These are phyloP conservation scores for Hymenoscyphus scutula DNA, from an alignment of 2,329 filamentous ascomycete species.

Conservation along the genomic window DNA sequence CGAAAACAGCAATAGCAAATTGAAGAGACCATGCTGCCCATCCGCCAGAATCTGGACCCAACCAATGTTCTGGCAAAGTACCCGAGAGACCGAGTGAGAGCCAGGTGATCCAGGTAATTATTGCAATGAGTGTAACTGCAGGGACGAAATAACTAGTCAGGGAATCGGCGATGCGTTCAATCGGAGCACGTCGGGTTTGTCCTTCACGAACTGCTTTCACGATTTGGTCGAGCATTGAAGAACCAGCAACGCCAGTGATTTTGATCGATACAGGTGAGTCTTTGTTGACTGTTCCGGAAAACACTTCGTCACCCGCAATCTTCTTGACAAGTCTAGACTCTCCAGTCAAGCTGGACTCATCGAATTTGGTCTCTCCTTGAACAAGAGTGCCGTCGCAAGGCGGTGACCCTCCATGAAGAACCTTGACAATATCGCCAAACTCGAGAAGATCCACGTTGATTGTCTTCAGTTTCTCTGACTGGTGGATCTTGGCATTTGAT, in stretches of 20 bases:
- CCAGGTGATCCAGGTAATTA: conserved; percentile 72
- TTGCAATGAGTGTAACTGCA: conserved; percentile 65
- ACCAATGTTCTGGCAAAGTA: conserved; percentile 54
- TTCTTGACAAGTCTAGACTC: conserved; percentile 70
- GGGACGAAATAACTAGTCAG: conserved; percentile 78
- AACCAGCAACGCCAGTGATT: conserved; percentile 63
- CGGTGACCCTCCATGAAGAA: conserved; percentile 78
- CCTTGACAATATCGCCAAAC: conserved; percentile 68
- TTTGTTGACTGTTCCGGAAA: conserved; percentile 73
- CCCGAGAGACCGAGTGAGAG: conserved; percentile 60
- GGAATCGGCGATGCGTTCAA: conserved; percentile 71
- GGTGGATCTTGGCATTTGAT: conserved; percentile 1
- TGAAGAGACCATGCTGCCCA: conserved; percentile 74
- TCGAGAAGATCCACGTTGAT: conserved; percentile 60
- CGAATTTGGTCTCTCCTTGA: conserved; percentile 66
- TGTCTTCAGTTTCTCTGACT: conserved; percentile 18
- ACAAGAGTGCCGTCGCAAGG: conserved; percentile 75
- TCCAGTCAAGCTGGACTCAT: conserved; percentile 87
- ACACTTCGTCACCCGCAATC: conserved; percentile 60
- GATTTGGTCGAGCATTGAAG: conserved; percentile 78
- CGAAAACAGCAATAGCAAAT: conserved; percentile 66
- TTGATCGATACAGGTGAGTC: conserved; percentile 59
- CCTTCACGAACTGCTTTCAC: conserved; percentile 75
- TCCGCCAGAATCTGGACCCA: conserved; percentile 54
- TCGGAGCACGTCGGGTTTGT: conserved; percentile 70